A percentile compares a stretch with the other conserved stretches of the same genome.
Conservation (phyloP, 305 asterid species). For the Fraxinus velutina region DNA sequence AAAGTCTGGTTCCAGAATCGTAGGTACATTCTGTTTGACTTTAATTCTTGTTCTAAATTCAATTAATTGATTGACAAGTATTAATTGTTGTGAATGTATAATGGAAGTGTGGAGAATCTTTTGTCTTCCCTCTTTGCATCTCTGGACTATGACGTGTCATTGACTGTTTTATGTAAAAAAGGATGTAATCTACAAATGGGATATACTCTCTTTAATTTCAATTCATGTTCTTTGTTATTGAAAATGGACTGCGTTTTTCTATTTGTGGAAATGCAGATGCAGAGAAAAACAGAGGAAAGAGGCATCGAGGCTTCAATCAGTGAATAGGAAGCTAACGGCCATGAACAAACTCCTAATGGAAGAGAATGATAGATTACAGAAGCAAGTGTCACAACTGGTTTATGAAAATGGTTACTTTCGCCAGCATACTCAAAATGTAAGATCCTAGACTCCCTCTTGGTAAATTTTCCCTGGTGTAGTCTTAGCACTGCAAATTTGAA, state of each 20-base stretch:
- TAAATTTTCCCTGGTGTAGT: background rate
- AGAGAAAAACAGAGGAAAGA: slow-evolving; percentile 24
- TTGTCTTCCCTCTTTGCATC: background rate
- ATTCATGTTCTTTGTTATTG: background rate
- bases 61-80: background rate
- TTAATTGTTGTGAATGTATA: background rate
- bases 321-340: slow-evolving; percentile 19
- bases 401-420: background rate
- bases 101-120: background rate
- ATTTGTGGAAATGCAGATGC: slow-evolving; percentile 9
- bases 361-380: slow-evolving; percentile 21
- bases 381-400: background rate
- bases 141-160: background rate
- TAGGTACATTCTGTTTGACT: background rate
- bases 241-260: background rate
- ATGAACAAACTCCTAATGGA: slow-evolving; percentile 25
- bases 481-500: background rate
- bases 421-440: background rate
- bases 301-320: slow-evolving; percentile 20
- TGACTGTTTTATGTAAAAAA: background rate
- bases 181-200: background rate
- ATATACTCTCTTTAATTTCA: background rate
- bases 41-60: background rate
- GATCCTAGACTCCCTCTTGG: background rate
- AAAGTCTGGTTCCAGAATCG: slow-evolving; percentile 26